Evolutionary conservation across 2,329 filamentous ascomycete genomes (phyloP).

Genomic region (Geosmithia flava): DNA sequence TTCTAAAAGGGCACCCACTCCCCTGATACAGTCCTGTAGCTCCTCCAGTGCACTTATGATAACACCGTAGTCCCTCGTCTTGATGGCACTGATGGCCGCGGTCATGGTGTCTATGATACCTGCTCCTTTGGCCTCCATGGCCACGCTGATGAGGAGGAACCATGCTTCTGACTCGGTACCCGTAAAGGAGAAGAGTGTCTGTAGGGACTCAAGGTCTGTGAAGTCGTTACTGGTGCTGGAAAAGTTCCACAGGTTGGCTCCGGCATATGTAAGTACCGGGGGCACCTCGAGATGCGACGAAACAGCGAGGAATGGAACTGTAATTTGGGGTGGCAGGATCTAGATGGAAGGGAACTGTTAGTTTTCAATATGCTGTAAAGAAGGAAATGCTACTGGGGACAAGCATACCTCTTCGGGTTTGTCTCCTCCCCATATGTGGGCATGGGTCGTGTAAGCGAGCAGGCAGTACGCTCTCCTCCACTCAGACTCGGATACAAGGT

Average conservation of each 20-base stretch:
- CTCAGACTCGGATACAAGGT: conserved; percentile 52
- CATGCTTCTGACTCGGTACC: conserved; percentile 84
- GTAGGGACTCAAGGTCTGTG: conserved; percentile 55
- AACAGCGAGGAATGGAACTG: conserved; percentile 61
- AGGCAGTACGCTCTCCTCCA: conserved; percentile 75
- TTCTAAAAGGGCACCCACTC: conserved; percentile 55
- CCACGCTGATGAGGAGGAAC: conserved; percentile 85
- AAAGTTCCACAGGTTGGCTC: conserved; percentile 84
- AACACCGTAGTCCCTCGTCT: conserved; percentile 41
- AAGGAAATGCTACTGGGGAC: not conserved
- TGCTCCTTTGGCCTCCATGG: conserved; percentile 75
- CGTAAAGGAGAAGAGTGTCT: conserved; percentile 70
- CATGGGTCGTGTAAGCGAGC: conserved; percentile 68
- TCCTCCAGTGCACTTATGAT: conserved; percentile 52
- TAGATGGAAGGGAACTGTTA: conserved; percentile 11
- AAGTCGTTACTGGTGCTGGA: conserved; percentile 33
- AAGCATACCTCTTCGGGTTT: conserved; percentile 52
- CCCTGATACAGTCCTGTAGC: conserved; percentile 55
- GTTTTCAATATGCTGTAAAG: too few relatives aligned
- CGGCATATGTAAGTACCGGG: conserved; percentile 83
- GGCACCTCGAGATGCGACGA: conserved; percentile 69
- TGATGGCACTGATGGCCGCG: conserved; percentile 58
- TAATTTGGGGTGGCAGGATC: conserved; percentile 62
- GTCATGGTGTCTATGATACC: conserved; percentile 67
- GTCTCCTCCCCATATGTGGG: conserved; percentile 81